phyloP scores from a whole-genome alignment of 768 basidiomycete genomes.

The Glaciozyma antarctica region DNA sequence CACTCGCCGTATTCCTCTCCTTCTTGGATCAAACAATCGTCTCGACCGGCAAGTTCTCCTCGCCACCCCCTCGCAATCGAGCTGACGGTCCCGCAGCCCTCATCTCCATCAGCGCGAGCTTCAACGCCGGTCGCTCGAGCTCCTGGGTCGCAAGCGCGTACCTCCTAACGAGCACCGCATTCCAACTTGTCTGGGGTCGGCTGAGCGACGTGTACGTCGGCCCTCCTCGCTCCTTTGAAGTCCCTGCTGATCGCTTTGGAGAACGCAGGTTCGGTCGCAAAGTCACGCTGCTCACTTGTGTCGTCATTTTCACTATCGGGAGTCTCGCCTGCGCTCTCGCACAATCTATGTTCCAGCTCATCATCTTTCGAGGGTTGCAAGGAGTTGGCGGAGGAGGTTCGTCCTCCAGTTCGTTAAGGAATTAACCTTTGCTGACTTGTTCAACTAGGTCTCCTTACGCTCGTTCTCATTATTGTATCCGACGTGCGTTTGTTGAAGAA shows the following conservation, averaged over 20 bases:
- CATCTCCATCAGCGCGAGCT: slow-evolving; percentile 28
- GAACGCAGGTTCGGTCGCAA: slow-evolving; percentile 44
- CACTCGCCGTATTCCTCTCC: slow-evolving; percentile 40
- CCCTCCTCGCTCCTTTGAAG: not conserved
- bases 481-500: slow-evolving; percentile 9
- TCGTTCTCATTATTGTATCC: slow-evolving; percentile 23
- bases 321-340: slow-evolving; percentile 41
- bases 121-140: slow-evolving; percentile 24
- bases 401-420: too few relatives aligned
- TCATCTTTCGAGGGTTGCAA: slow-evolving; percentile 38
- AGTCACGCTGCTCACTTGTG: slow-evolving; percentile 30
- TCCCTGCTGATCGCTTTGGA: slow-evolving; percentile 19
- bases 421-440: too few relatives aligned
- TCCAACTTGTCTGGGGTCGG: slow-evolving; percentile 18
- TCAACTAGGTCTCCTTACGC: slow-evolving; percentile 2
- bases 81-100: not conserved
- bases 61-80: not conserved
- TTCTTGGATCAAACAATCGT: slow-evolving; percentile 44
- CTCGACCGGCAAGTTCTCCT: not conserved
- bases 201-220: not conserved
- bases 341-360: slow-evolving; percentile 41
- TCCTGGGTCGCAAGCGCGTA: slow-evolving; percentile 43
- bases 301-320: slow-evolving; percentile 39
- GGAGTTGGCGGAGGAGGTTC: not conserved
- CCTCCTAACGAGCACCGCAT: slow-evolving; percentile 36